Conservation (phyloP, 2,329 filamentous ascomycete species). For the Chlorencoelia australis region DNA sequence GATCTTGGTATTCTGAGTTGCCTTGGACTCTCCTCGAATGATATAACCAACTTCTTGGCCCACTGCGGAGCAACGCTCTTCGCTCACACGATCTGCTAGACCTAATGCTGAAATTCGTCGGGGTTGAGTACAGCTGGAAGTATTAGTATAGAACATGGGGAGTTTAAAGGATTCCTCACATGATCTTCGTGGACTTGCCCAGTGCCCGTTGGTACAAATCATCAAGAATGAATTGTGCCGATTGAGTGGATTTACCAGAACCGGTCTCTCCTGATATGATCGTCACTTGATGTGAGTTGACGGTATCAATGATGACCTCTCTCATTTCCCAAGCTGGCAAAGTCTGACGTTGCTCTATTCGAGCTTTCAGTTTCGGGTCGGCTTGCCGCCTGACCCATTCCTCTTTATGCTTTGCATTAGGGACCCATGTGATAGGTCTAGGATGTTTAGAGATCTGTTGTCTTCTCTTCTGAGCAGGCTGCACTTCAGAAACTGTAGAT, state of each 20-base stretch:
- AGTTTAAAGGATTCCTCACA: slow-evolving; percentile 30
- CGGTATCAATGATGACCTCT: slow-evolving; percentile 65
- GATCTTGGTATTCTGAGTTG: slow-evolving; percentile 65
- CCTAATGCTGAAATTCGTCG: slow-evolving; percentile 89
- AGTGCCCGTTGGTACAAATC: slow-evolving; percentile 71
- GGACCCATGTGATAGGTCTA: slow-evolving; percentile 53
- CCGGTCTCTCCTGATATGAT: slow-evolving; percentile 97
- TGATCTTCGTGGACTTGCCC: slow-evolving; percentile 73
- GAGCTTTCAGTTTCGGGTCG: slow-evolving; percentile 56
- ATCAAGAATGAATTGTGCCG: slow-evolving; percentile 90
- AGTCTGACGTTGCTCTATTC: slow-evolving; percentile 61
- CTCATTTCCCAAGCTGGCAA: slow-evolving; percentile 83
- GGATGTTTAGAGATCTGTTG: slow-evolving; percentile 36
- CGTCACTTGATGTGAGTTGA: slow-evolving; percentile 73
- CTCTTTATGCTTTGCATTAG: slow-evolving; percentile 48
- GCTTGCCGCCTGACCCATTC: slow-evolving; percentile 63
- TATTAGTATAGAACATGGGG: slow-evolving; percentile 3
- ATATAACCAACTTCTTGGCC: slow-evolving; percentile 86
- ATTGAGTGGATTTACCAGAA: slow-evolving; percentile 93
- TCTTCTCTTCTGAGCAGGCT: slow-evolving; percentile 17
- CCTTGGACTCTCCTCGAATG: slow-evolving; percentile 82
- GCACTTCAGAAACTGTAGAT: slow-evolving; percentile 48
- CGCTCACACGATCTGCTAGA: slow-evolving; percentile 85
- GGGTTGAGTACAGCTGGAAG: slow-evolving; percentile 67
- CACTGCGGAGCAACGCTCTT: slow-evolving; percentile 73